phyloP scores from a whole-genome alignment of 1,139 yeast species.

The Meyerozyma sp. region DNA sequence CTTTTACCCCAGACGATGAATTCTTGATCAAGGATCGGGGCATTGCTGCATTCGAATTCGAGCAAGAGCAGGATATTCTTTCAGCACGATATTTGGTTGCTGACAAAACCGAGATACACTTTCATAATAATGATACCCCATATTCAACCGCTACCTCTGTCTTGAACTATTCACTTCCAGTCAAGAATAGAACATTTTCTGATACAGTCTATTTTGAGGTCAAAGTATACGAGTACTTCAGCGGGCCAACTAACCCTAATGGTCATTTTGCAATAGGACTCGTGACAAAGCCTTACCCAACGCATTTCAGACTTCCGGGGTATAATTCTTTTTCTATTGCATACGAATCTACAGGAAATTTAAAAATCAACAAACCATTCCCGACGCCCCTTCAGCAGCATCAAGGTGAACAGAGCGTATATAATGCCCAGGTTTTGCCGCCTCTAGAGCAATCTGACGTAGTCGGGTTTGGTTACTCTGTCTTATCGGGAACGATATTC shows the following conservation, averaged over 20 bases:
- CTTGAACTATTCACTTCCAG: conserved; percentile 62
- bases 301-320: conserved; percentile 79
- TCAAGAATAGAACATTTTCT: conserved; percentile 46
- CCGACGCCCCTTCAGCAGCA: conserved; percentile 47
- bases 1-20: conserved; percentile 26
- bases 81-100: conserved; percentile 44
- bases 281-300: conserved; percentile 83
- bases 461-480: conserved; percentile 85
- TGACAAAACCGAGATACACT: conserved; percentile 59
- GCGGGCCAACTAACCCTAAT: conserved; percentile 30
- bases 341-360: conserved; percentile 79
- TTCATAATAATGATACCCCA: conserved; percentile 37
- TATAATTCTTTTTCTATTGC: conserved; percentile 76
- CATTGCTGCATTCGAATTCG: conserved; percentile 38
- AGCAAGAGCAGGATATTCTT: conserved; percentile 16
- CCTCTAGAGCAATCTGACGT: conserved; percentile 79
- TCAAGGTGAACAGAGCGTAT: conserved; percentile 40
- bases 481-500: conserved; percentile 75
- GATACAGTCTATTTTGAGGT: conserved; percentile 69
- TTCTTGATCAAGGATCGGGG: conserved; percentile 34
- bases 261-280: conserved; percentile 68
- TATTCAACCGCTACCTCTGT: conserved; percentile 43
- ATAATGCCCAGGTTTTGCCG: conserved; percentile 69
- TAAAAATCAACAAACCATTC: conserved; percentile 75
- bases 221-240: conserved; percentile 49